Evolutionary conservation across 768 basidiomycete species (phyloP).

Genomic region (Tricholoma terreum): DNA sequence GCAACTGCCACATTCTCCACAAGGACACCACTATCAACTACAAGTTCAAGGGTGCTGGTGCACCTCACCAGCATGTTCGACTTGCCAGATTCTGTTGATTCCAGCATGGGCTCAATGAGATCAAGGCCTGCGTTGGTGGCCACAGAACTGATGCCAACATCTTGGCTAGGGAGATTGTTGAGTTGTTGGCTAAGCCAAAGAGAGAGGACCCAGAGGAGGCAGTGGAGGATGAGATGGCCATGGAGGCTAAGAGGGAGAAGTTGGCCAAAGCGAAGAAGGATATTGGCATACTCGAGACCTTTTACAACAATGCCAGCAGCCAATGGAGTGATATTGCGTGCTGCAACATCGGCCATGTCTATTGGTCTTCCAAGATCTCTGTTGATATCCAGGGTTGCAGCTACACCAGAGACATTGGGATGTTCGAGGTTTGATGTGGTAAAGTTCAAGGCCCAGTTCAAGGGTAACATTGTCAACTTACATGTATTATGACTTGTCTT

Average conservation of each 20-base stretch:
- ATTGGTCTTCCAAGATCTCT: slow-evolving; percentile 20
- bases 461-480: too few relatives aligned
- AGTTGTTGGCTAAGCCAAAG: slow-evolving; percentile 20
- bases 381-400: slow-evolving; percentile 14
- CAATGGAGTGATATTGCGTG: slow-evolving; percentile 19
- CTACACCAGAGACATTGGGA: slow-evolving; percentile 26
- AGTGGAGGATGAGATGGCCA: slow-evolving; percentile 15
- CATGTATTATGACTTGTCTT: slow-evolving; percentile 5
- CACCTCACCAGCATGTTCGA: slow-evolving; percentile 18
- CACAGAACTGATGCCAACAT: slow-evolving; percentile 9
- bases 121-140: slow-evolving; percentile 12
- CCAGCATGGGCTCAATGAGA: slow-evolving; percentile 25
- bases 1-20: slow-evolving; percentile 26
- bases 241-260: slow-evolving; percentile 11
- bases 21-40: slow-evolving; percentile 24
- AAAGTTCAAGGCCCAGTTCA: slow-evolving; percentile 14
- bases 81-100: slow-evolving; percentile 12
- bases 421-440: slow-evolving; percentile 21
- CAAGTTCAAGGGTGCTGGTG: slow-evolving; percentile 22
- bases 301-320: slow-evolving; percentile 19
- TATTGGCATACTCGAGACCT: slow-evolving; percentile 16
- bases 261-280: slow-evolving; percentile 20
- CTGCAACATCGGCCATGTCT: slow-evolving; percentile 23
- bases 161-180: slow-evolving; percentile 19
- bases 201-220: background rate